Percentiles rank a stretch among this genome's conserved stretches.
These are phyloP conservation scores for Termitomyces sp. DNA, from an alignment of 768 basidiomycete species.

Conservation along the genomic window DNA sequence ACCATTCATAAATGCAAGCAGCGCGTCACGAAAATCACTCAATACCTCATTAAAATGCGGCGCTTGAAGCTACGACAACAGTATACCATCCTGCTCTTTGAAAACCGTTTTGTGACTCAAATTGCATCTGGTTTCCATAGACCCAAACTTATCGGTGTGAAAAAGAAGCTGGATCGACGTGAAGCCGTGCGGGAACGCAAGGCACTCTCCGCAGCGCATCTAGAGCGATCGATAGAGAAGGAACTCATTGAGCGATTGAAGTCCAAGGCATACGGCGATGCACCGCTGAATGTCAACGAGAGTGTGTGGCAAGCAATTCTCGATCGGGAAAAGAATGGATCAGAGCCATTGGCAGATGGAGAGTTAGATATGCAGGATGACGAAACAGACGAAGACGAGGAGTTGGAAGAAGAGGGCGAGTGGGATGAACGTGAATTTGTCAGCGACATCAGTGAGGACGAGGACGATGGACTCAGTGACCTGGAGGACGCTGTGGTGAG, in stretches of 20 bases:
- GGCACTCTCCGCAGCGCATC: conserved; percentile 90
- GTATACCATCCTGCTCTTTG: conserved; percentile 37
- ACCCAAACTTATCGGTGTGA: conserved; percentile 89
- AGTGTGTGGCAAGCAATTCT: conserved; percentile 91
- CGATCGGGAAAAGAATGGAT: conserved; percentile 63
- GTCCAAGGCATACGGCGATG: conserved; percentile 95
- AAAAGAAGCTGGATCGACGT: conserved; percentile 94
- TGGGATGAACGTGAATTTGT: conserved; percentile 69
- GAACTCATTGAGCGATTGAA: conserved; percentile 94
- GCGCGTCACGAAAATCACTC: conserved; percentile 96
- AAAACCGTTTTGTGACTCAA: background rate
- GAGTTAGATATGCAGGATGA: conserved; percentile 51
- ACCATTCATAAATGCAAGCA: conserved; percentile 99
- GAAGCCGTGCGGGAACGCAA: conserved; percentile 93
- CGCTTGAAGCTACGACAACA: conserved; percentile 80
- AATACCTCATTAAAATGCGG: conserved; percentile 98
- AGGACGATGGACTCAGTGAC: conserved; percentile 59
- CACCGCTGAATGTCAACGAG: conserved; percentile 97
- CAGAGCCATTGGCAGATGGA: conserved; percentile 45
- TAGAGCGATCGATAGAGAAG: conserved; percentile 93
- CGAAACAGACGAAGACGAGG: conserved; percentile 56
- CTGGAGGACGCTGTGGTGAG: conserved; percentile 65
- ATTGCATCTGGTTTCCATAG: conserved; percentile 32
- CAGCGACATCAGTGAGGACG: conserved; percentile 67
- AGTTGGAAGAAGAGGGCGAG: conserved; percentile 47